Percentiles rank a stretch among this genome's conserved stretches.
Evolutionary conservation across 2,329 filamentous ascomycete species (phyloP).

Genomic region (Phialophora expanda): DNA sequence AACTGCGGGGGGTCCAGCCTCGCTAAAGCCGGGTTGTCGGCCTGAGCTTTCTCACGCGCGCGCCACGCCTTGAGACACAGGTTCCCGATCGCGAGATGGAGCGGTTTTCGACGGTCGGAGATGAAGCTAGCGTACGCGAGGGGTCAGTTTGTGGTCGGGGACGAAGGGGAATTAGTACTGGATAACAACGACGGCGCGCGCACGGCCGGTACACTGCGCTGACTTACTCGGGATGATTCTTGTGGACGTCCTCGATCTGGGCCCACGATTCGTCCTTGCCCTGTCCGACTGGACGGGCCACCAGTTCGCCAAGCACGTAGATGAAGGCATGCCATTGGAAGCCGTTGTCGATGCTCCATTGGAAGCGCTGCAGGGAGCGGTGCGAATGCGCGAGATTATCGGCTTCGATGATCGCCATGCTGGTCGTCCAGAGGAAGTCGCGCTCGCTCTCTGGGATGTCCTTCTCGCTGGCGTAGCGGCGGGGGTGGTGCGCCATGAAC

Average conservation of each 20-base stretch:
- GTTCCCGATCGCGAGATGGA: slow-evolving; percentile 50
- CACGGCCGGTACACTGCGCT: background rate
- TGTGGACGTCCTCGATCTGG: slow-evolving; percentile 51
- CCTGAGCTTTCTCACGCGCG: slow-evolving; percentile 41
- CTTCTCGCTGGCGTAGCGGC: slow-evolving; percentile 40
- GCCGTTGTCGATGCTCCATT: slow-evolving; percentile 46
- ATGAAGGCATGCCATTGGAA: slow-evolving; percentile 41
- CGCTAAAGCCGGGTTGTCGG: slow-evolving; percentile 33
- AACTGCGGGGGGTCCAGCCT: slow-evolving; percentile 26
- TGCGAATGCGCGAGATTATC: slow-evolving; percentile 49
- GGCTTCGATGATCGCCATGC: slow-evolving; percentile 46
- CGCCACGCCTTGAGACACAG: slow-evolving; percentile 55
- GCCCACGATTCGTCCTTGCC: slow-evolving; percentile 51
- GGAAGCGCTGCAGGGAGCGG: slow-evolving; percentile 46
- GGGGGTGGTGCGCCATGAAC: slow-evolving; percentile 53
- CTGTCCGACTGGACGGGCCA: slow-evolving; percentile 43
- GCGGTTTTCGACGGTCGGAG: slow-evolving; percentile 43
- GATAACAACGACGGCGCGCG: background rate
- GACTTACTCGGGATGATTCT: slow-evolving; percentile 47
- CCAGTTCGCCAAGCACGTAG: slow-evolving; percentile 53
- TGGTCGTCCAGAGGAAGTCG: slow-evolving; percentile 48
- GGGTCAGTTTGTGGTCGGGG: background rate
- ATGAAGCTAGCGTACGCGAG: slow-evolving; percentile 36
- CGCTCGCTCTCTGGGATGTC: slow-evolving; percentile 44
- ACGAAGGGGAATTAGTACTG: background rate